phyloP scores from a whole-genome alignment of 441 rosid genomes.

The Adansonia grandidieri region DNA sequence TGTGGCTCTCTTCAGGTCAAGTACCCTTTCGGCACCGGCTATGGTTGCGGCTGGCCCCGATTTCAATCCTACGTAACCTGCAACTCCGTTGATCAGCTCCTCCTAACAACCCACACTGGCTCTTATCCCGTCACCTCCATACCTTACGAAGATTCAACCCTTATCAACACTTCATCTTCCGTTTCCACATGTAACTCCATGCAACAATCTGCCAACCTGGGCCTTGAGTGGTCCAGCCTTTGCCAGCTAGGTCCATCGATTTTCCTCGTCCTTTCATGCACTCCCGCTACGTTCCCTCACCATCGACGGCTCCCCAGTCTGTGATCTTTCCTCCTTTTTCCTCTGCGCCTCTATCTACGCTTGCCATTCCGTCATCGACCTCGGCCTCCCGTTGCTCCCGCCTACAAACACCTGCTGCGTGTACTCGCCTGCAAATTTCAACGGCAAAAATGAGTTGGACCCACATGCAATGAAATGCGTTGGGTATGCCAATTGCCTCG shows the following conservation, averaged over 20 bases:
- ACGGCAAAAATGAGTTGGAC: slow-evolving; percentile 47
- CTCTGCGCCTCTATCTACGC: slow-evolving; percentile 50
- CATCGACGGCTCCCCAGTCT: slow-evolving; percentile 41
- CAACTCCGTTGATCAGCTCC: slow-evolving; percentile 31
- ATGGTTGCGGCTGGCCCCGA: slow-evolving; percentile 54
- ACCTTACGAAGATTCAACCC: slow-evolving; percentile 42
- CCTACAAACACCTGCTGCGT: slow-evolving; percentile 54
- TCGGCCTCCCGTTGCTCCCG: slow-evolving; percentile 46
- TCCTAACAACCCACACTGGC: slow-evolving; percentile 53
- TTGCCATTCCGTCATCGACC: slow-evolving; percentile 44
- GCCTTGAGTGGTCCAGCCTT: slow-evolving; percentile 57
- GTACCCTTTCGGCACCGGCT: slow-evolving; percentile 55
- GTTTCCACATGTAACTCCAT: slow-evolving; percentile 57
- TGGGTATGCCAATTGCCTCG: slow-evolving; percentile 47
- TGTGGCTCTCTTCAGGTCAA: slow-evolving; percentile 48
- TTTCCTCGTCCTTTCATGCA: slow-evolving; percentile 50
- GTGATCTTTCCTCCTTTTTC: slow-evolving; percentile 46
- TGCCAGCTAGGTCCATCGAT: slow-evolving; percentile 55
- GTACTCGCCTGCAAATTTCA: slow-evolving; percentile 55
- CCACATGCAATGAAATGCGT: slow-evolving; percentile 33
- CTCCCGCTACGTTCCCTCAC: slow-evolving; percentile 42
- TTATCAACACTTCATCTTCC: slow-evolving; percentile 39
- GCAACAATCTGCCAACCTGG: slow-evolving; percentile 42
- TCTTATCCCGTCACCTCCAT: slow-evolving; percentile 50
- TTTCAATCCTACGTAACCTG: slow-evolving; percentile 47